These are phyloP conservation scores for Termitomyces sp. DNA, from an alignment of 768 basidiomycete species.

Conservation along the genomic window DNA sequence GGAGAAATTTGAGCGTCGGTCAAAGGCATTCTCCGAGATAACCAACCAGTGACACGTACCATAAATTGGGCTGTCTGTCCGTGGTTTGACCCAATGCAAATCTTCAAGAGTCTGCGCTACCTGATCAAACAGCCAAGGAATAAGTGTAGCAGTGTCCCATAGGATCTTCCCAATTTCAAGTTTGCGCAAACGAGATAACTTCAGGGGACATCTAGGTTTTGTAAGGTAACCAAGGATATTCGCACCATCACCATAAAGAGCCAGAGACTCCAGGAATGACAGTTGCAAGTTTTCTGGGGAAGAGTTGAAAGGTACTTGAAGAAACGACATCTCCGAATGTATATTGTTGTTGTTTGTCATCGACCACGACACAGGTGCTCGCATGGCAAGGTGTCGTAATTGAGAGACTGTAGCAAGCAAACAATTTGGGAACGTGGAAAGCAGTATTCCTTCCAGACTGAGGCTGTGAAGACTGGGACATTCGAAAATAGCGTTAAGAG, in stretches of 20 bases:
- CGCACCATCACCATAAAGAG: not conserved
- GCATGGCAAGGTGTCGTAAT: not conserved
- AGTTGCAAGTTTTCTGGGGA: not conserved
- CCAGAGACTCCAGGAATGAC: not conserved
- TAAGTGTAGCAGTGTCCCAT: not conserved
- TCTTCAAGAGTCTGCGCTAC: not conserved
- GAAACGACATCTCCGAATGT: not conserved
- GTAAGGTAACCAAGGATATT: not conserved
- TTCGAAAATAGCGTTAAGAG: not conserved
- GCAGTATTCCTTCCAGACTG: not conserved
- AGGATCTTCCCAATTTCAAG: not conserved
- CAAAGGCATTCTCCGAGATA: not conserved
- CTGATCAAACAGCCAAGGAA: not conserved
- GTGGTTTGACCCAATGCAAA: not conserved
- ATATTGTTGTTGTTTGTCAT: not conserved
- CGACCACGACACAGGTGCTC: not conserved
- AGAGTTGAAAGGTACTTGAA: not conserved
- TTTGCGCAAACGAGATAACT: not conserved
- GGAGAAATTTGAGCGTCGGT: not conserved
- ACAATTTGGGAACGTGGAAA: not conserved
- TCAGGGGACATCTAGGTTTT: not conserved
- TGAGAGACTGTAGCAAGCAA: not conserved
- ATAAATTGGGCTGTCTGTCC: not conserved
- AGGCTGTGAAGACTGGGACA: not conserved
- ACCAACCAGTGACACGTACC: not conserved